Evolutionary conservation across 805 yeast species (phyloP), one percentile per base, ranked within the genome.

Genomic region (Tetrapisispora taiwanensis): DNA sequence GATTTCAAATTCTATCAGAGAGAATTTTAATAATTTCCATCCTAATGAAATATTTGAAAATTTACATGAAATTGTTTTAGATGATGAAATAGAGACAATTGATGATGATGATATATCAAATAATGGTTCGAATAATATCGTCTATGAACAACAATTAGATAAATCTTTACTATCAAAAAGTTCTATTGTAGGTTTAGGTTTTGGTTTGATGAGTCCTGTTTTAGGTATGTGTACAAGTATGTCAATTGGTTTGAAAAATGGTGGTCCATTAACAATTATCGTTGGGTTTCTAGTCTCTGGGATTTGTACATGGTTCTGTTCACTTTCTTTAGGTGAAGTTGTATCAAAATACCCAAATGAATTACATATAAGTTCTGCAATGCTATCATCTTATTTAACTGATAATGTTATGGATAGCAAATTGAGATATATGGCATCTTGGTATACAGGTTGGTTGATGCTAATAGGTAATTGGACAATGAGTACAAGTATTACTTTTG

Each of bases 151-250:
- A 56, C 84, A 79, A 38, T 65, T 84, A 47, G 78, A 76, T 47
- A 71, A 86, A 52, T 78, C 81, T 48, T 46, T 62, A 30, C 69
- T 84, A 45, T 79, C 85, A 0, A 79, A 81, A 10, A 68, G 78
- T 1, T 80, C 89, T 0, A 76, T 84, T 37, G 75, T 84, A 19
- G 95, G 92, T 4, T 65, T 84, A 20, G 90, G 92, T 0, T 83
- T 84, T 58, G 78, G 88, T 1, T 64, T 84, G 28, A 82, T 84
- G 89, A 84, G 86, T 35, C 89, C 86, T 0, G 90, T 89, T 0
- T 72, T 83, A 52, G 88, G 90, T 1, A 72, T 84, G 52, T 77
- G 87, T 9, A 77, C 86, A 3, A 82, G 88, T 1, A 68, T 84
- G 58, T 77, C 81, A 55, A 79, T 81, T 27, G 82, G 85, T 3